Conservation (phyloP, 1,284 basidiomycete species). For the Sporisorium exsertum region DNA sequence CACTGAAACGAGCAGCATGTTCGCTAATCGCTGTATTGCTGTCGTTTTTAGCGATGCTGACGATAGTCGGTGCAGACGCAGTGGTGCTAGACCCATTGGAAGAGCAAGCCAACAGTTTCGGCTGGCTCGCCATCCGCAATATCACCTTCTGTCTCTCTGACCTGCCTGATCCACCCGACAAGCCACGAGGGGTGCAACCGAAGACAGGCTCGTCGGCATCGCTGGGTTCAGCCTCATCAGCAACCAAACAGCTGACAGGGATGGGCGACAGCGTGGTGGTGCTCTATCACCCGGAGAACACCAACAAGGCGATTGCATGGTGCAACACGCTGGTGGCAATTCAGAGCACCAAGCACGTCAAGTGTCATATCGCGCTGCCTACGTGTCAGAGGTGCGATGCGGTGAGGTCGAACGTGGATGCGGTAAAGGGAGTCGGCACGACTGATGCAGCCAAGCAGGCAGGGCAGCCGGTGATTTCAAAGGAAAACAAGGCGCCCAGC, state of each 20-base stretch:
- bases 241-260: slow-evolving; percentile 12
- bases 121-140: slow-evolving; percentile 44
- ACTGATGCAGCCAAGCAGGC: background rate
- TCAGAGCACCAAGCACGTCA: slow-evolving; percentile 23
- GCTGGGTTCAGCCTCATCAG: background rate
- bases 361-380: slow-evolving; percentile 27
- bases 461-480: background rate
- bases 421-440: background rate
- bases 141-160: slow-evolving; percentile 34
- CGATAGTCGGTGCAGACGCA: background rate
- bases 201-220: background rate
- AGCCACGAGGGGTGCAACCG: slow-evolving; percentile 32
- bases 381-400: slow-evolving; percentile 50
- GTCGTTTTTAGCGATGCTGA: background rate
- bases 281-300: slow-evolving; percentile 39
- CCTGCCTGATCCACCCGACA: slow-evolving; percentile 28
- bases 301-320: slow-evolving; percentile 44
- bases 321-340: slow-evolving; percentile 44
- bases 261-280: slow-evolving; percentile 46
- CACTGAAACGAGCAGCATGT: background rate
- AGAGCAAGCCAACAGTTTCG: slow-evolving; percentile 36
- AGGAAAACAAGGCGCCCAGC: slow-evolving; percentile 3
- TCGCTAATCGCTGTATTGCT: background rate
- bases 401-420: background rate
- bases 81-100: slow-evolving; percentile 25